Percentiles rank a stretch among this genome's conserved stretches.
Conservation (phyloP, 2,329 filamentous ascomycete species). For the Diaporthe nobilis region DNA sequence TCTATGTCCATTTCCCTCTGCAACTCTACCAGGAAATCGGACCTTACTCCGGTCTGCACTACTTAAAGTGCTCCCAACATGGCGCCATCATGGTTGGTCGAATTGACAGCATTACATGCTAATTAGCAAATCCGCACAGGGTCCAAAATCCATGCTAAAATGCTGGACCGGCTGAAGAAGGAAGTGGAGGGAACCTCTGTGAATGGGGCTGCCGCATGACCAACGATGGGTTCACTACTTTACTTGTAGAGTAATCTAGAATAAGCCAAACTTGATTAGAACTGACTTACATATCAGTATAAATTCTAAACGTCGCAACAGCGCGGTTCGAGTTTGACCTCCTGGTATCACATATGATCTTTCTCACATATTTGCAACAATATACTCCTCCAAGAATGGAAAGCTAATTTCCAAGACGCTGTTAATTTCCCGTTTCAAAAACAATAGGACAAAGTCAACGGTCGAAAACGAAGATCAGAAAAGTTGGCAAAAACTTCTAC, state of each 20-base stretch:
- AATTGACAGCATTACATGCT: neutral
- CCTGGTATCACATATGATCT: neutral
- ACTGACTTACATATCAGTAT: too few species aligned
- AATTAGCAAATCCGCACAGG: conserved; percentile 5
- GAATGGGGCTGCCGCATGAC: conserved; percentile 7
- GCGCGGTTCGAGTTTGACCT: neutral
- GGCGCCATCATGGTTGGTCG: too few species aligned
- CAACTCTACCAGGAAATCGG: neutral
- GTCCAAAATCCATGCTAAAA: conserved; percentile 62
- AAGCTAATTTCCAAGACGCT: neutral
- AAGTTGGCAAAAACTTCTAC: neutral
- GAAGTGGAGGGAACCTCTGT: conserved; percentile 40
- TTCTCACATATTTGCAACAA: neutral
- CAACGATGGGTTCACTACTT: neutral
- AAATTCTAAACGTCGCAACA: neutral
- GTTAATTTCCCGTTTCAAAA: neutral
- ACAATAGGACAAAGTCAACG: neutral
- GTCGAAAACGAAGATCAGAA: neutral
- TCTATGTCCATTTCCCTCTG: neutral
- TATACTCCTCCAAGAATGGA: neutral
- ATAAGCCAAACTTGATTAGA: neutral
- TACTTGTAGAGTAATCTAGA: neutral
- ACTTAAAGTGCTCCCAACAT: neutral
- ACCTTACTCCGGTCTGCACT: neutral
- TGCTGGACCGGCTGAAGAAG: conserved; percentile 57